Conservation (phyloP, 129 eudicot species). For the Centaurea solstitialis region DNA sequence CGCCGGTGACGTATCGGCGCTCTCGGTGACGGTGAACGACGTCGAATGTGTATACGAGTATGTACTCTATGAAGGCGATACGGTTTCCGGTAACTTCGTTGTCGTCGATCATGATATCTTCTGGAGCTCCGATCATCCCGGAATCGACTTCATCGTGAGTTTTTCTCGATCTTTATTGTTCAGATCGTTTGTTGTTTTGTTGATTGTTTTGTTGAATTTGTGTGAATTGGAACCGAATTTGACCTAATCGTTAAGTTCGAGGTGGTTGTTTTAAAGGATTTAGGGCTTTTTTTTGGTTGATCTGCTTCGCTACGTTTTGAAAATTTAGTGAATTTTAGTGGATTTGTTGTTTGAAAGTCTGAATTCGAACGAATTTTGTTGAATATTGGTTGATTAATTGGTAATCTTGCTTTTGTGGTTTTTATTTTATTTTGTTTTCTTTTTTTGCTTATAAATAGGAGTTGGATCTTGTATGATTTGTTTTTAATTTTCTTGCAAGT, state of each 20-base stretch:
- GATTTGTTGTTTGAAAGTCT: neutral
- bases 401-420: neutral
- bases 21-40: slow-evolving; percentile 81
- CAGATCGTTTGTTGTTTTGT: neutral
- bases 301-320: slow-evolving; percentile 20
- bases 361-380: neutral
- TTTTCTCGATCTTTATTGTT: neutral
- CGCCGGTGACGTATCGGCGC: slow-evolving; percentile 40
- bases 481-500: neutral
- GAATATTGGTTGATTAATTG: neutral
- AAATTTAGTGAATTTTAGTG: neutral
- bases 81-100: slow-evolving; percentile 85
- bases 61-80: slow-evolving; percentile 91
- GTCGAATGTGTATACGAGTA: slow-evolving; percentile 92
- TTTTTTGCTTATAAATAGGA: neutral
- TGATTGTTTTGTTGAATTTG: neutral
- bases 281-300: slow-evolving; percentile 11
- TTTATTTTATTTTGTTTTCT: neutral
- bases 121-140: slow-evolving; percentile 98
- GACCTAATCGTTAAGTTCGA: slow-evolving; percentile 10
- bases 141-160: slow-evolving; percentile 78
- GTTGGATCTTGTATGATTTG: neutral
- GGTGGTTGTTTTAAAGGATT: slow-evolving; percentile 2
- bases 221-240: neutral
- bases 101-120: slow-evolving; percentile 94